A percentile compares a stretch with the other conserved stretches of the same genome.
Conservation (phyloP, 2,329 filamentous ascomycete genomes). For the Xylariaceae sp. region DNA sequence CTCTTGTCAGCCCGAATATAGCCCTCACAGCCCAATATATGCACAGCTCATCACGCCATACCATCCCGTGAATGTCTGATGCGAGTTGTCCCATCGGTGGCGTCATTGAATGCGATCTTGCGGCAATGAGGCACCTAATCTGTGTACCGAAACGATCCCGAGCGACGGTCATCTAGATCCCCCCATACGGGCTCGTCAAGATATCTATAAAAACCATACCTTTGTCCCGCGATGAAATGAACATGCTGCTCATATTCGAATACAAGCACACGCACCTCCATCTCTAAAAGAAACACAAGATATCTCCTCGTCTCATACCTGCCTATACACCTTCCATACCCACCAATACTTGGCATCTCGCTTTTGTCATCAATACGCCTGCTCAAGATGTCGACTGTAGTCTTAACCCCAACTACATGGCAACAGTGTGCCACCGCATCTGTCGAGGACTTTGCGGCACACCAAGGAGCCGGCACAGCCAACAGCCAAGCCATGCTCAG, state of each 20-base stretch:
- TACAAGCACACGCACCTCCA: not conserved
- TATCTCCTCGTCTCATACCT: not conserved
- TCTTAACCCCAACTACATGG: slow-evolving; percentile 9
- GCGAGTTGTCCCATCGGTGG: not conserved
- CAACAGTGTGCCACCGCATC: slow-evolving; percentile 8
- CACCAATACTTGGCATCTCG: not conserved
- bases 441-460: slow-evolving; percentile 9
- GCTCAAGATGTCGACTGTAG: slow-evolving; percentile 8
- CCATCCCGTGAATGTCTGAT: not conserved
- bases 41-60: not conserved
- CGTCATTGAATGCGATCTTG: not conserved
- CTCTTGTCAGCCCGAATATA: not conserved
- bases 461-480: slow-evolving; percentile 8
- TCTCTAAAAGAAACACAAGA: not conserved
- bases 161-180: not conserved
- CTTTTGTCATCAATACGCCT: not conserved
- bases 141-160: not conserved
- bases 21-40: not conserved
- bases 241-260: not conserved
- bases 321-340: not conserved
- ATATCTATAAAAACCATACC: not conserved
- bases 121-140: not conserved
- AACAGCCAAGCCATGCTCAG: slow-evolving; percentile 8
- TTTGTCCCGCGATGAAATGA: not conserved
- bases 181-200: not conserved